phyloP scores from a whole-genome alignment of 2,329 filamentous ascomycete species.

The Fusarium paranaense region DNA sequence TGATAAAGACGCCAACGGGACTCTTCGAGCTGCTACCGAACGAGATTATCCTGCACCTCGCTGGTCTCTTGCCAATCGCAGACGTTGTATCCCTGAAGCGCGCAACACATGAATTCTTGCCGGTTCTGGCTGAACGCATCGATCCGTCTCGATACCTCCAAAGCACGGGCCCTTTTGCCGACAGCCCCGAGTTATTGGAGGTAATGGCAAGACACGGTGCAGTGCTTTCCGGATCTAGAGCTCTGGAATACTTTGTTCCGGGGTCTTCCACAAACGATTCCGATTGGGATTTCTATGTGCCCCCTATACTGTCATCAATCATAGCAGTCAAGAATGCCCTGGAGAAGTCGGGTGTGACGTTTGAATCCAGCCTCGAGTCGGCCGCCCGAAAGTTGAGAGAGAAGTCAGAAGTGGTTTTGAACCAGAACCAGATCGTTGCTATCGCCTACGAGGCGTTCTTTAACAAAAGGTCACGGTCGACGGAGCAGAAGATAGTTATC shows the following conservation, averaged over 20 bases:
- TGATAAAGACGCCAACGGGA: neutral
- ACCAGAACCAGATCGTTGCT: too few species aligned
- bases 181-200: neutral
- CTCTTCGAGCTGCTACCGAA: neutral
- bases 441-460: too few species aligned
- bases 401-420: too few species aligned
- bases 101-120: neutral
- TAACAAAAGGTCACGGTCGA: too few species aligned
- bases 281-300: neutral
- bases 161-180: neutral
- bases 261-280: neutral
- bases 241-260: neutral
- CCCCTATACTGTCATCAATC: neutral
- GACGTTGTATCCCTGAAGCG: neutral
- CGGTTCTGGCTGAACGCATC: neutral
- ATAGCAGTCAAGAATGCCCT: neutral
- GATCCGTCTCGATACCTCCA: neutral
- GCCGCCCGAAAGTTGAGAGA: too few species aligned
- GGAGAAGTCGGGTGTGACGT: neutral
- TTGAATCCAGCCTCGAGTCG: neutral
- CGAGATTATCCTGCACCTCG: neutral
- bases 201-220: neutral
- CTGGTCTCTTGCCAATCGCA: neutral
- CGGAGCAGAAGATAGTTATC: too few species aligned
- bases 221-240: neutral